A percentile compares a stretch with the other conserved stretches of the same genome.
phyloP scores from a whole-genome alignment of 208 protist genomes.

The Leishmania major region DNA sequence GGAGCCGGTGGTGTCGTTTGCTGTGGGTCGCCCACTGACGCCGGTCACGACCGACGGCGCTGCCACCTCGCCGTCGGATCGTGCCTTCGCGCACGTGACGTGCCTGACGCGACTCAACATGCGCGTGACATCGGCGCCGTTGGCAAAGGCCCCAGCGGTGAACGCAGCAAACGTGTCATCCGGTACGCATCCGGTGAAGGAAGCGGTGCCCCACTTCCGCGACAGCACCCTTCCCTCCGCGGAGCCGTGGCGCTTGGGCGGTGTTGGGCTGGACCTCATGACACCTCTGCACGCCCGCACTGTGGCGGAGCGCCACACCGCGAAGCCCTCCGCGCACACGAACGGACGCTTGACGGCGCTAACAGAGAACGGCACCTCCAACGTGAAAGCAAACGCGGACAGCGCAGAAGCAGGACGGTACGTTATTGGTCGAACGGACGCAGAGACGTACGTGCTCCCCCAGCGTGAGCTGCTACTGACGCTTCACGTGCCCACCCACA shows the following conservation, averaged over 20 bases:
- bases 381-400: background rate
- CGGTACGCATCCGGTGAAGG: background rate
- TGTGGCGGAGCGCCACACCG: slow-evolving; percentile 35
- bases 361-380: background rate
- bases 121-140: background rate
- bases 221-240: background rate
- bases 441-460: slow-evolving; percentile 75
- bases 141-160: background rate
- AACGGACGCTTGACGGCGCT: background rate
- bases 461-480: slow-evolving; percentile 79
- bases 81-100: slow-evolving; percentile 27
- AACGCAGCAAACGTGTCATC: background rate
- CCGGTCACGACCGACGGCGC: background rate
- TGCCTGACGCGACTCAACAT: slow-evolving; percentile 31
- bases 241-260: slow-evolving; percentile 74
- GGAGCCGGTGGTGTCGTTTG: slow-evolving; percentile 65
- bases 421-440: slow-evolving; percentile 54
- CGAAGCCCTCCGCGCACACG: background rate
- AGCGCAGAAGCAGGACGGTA: background rate
- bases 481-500: slow-evolving; percentile 51
- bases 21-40: slow-evolving; percentile 51
- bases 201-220: background rate
- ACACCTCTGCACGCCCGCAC: slow-evolving; percentile 54
- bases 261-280: slow-evolving; percentile 52
- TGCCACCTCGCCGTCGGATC: slow-evolving; percentile 8